Evolutionary conservation across 805 yeast genomes (phyloP).

Genomic region (Yarrowia osloensis): DNA sequence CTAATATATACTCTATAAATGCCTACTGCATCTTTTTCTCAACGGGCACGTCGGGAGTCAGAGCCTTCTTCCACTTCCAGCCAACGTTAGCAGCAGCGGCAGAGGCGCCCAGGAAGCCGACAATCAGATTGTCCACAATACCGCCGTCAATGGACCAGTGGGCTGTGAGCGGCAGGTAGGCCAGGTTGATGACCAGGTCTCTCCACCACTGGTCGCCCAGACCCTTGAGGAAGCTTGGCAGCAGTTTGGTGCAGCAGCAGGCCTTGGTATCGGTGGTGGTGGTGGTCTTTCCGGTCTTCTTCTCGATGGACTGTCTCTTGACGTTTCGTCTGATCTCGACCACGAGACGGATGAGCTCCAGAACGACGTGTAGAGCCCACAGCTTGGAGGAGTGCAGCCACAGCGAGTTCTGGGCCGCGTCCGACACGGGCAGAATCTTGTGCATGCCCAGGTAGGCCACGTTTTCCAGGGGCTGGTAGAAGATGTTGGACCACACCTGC

Average conservation of each 20-base stretch:
- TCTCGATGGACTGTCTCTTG: slow-evolving; percentile 32
- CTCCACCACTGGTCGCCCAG: slow-evolving; percentile 31
- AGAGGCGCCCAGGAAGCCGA: slow-evolving; percentile 46
- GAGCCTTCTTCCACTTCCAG: slow-evolving; percentile 34
- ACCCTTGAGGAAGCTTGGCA: slow-evolving; percentile 9
- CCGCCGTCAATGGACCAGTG: slow-evolving; percentile 49
- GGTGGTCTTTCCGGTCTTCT: slow-evolving; percentile 11
- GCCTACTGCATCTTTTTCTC: slow-evolving; percentile 21
- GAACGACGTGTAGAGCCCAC: slow-evolving; percentile 45
- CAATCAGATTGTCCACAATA: slow-evolving; percentile 39
- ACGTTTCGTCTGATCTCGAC: slow-evolving; percentile 33
- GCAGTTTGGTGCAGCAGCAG: slow-evolving; percentile 2
- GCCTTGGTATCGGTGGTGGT: not conserved
- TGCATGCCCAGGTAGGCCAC: slow-evolving; percentile 46
- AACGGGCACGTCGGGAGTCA: slow-evolving; percentile 4
- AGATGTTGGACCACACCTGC: slow-evolving; percentile 44
- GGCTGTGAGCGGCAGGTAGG: slow-evolving; percentile 47
- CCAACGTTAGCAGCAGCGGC: slow-evolving; percentile 40
- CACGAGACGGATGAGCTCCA: slow-evolving; percentile 39
- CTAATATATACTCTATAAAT: not conserved
- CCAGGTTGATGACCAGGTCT: slow-evolving; percentile 42
- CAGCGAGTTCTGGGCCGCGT: slow-evolving; percentile 36
- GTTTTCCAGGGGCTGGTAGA: slow-evolving; percentile 48
- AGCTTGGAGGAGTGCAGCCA: slow-evolving; percentile 43
- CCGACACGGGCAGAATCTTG: slow-evolving; percentile 40